Conservation (phyloP, 148 eudicot genomes). For the Vaccinium darrowii region DNA sequence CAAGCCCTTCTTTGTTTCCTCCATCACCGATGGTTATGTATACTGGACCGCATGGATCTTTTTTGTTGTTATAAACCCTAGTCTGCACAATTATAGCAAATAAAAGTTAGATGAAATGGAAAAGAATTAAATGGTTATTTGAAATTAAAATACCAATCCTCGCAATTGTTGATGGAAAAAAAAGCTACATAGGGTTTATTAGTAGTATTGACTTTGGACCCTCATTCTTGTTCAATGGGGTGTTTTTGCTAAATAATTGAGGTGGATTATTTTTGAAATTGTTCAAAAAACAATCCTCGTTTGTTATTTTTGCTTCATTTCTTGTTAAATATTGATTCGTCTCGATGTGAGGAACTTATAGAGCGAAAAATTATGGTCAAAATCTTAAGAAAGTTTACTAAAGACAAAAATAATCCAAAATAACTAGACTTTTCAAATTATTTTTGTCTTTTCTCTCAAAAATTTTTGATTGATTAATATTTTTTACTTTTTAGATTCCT, state of each 20-base stretch:
- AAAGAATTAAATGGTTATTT: not conserved
- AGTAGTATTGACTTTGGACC: not conserved
- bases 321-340: too few species aligned
- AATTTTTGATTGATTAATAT: too few species aligned
- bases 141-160: not conserved
- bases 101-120: not conserved
- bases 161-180: not conserved
- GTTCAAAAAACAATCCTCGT: too few species aligned
- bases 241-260: too few species aligned
- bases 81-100: conserved; percentile 29
- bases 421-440: not conserved
- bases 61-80: conserved; percentile 61
- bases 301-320: too few species aligned
- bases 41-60: conserved; percentile 70
- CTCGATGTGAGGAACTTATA: too few species aligned
- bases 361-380: not conserved
- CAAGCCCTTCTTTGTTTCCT: conserved; percentile 80
- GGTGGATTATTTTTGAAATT: not conserved
- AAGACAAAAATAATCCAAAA: too few species aligned
- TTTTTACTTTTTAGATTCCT: not conserved
- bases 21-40: conserved; percentile 88
- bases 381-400: not conserved
- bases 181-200: not conserved
- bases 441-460: not conserved
- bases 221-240: too few species aligned